Evolutionary conservation across 192 early-diverging fungal species (phyloP), one percentile per base, ranked within the genome.

Genomic region (Thoreauomyces humboldtii): DNA sequence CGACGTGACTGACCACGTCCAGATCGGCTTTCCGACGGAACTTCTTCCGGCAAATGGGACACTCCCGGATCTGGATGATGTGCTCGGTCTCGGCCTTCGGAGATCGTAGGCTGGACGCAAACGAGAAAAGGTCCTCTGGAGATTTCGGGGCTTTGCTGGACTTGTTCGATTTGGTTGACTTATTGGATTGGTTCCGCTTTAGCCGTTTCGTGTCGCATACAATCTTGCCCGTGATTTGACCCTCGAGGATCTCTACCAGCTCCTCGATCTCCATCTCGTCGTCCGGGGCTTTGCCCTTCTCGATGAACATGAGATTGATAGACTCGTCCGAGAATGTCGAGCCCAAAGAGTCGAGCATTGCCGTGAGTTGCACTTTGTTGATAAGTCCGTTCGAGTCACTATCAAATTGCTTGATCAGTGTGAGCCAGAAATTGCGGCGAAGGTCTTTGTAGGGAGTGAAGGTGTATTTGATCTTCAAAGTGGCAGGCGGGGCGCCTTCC

Each of bases 1-100:
- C 87, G 50, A 92, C 77, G 61, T 92, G 91, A 4, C 87, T 88
- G 17, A 91, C 79, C 21, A 90, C 81, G 61, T 90, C 89, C 35
- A 90, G 76, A 72, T 90, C 85, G 1, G 60, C 36, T 67, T 76
- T 43, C 69, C 71, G 42, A 54, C 69, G 14, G 84, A 81, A 59
- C 72, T 77, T n/a, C 77, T 71, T 53, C 69, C 74, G 63, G 63
- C 91, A 92, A 43, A 91, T 81, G 24, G 89, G 89, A 62, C 90
- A 92, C 15, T 80, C 73, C 17, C 74, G 77, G 28, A 91, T 72
- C 31, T 73, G 67, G 61, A 89, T 86, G 21, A 91, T 53, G 46
- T 84, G 77, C 65, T 91, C 89, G 53, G 34, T 67, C 38, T 69
- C 73, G 14, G 42, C 32, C 29, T 21, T 41, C 12, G 43, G 43